These are phyloP conservation scores for Globisporangium lucens DNA, from an alignment of 352 stramenopile species.

Conservation along the genomic window DNA sequence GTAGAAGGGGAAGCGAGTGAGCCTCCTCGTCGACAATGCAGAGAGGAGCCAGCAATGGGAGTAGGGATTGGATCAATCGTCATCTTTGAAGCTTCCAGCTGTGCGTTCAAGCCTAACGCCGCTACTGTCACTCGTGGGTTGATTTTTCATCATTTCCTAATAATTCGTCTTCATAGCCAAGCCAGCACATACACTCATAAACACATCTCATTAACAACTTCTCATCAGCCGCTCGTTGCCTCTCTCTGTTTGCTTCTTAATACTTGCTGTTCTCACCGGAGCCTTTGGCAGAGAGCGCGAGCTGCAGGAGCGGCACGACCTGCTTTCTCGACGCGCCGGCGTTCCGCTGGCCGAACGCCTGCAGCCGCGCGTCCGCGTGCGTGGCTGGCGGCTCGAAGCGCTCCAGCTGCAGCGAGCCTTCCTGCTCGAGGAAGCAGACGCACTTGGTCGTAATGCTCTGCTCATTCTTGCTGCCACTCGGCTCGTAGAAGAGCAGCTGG, in stretches of 20 bases:
- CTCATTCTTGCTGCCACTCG: slow-evolving; percentile 16
- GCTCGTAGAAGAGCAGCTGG: slow-evolving; percentile 63
- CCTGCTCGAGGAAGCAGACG: slow-evolving; percentile 31
- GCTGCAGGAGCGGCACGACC: slow-evolving; percentile 65
- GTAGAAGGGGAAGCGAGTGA: background rate
- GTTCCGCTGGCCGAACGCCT: slow-evolving; percentile 61
- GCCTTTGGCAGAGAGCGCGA: slow-evolving; percentile 26
- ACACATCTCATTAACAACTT: slow-evolving; percentile 4
- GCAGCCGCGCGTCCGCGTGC: slow-evolving; percentile 27
- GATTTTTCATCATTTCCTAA: slow-evolving; percentile 10
- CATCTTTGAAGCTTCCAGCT: background rate
- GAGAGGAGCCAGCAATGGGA: background rate
- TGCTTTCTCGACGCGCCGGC: slow-evolving; percentile 68
- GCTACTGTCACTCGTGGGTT: background rate
- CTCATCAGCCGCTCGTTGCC: background rate
- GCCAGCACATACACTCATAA: slow-evolving; percentile 7
- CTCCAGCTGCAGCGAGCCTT: slow-evolving; percentile 43
- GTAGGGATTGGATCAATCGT: background rate
- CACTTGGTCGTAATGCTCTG: slow-evolving; percentile 28
- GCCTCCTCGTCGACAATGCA: background rate
- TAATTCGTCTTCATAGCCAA: slow-evolving; percentile 7
- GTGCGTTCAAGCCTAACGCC: slow-evolving; percentile 2
- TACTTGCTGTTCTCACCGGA: slow-evolving; percentile 7
- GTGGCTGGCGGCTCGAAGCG: slow-evolving; percentile 29
- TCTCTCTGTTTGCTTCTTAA: background rate